phyloP scores from a whole-genome alignment of 805 yeast species.

The Candida oleophila region DNA sequence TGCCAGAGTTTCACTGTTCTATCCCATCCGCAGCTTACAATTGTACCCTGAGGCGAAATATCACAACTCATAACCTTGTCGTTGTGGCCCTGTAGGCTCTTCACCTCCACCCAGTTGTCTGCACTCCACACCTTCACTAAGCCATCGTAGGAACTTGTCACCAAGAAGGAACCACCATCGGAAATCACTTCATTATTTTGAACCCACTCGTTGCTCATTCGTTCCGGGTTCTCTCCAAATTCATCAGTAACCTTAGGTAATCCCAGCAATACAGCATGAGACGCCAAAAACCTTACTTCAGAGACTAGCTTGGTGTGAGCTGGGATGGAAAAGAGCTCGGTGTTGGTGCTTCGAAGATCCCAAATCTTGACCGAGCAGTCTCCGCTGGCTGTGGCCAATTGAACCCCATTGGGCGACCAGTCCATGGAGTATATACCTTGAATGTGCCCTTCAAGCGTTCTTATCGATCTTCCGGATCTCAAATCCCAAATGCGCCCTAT shows the following conservation, averaged over 20 bases:
- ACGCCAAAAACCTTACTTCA: conserved; percentile 52
- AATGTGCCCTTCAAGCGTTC: conserved; percentile 63
- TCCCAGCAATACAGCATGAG: neutral
- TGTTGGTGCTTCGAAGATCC: conserved; percentile 63
- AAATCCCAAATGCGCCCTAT: conserved; percentile 81
- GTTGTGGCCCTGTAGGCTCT: conserved; percentile 50
- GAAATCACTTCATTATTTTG: conserved; percentile 12
- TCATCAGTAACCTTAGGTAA: conserved; percentile 25
- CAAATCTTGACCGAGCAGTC: conserved; percentile 80
- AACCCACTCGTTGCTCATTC: conserved; percentile 7
- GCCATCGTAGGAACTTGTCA: conserved; percentile 73
- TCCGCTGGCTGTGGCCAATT: conserved; percentile 79
- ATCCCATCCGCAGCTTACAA: conserved; percentile 83
- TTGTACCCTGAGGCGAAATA: conserved; percentile 39
- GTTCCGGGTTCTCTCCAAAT: conserved; percentile 26
- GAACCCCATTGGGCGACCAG: conserved; percentile 76
- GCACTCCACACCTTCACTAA: conserved; percentile 57
- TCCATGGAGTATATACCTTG: conserved; percentile 67
- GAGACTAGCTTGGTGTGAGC: conserved; percentile 77
- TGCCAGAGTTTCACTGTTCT: conserved; percentile 69
- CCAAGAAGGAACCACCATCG: conserved; percentile 46
- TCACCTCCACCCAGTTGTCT: conserved; percentile 65
- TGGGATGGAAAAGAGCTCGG: conserved; percentile 52
- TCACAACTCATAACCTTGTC: conserved; percentile 78
- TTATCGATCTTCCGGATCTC: conserved; percentile 67